A percentile compares a stretch with the other conserved stretches of the same genome.
Conservation (phyloP, 179 eudicot genomes). For the Spergularia azorica region DNA sequence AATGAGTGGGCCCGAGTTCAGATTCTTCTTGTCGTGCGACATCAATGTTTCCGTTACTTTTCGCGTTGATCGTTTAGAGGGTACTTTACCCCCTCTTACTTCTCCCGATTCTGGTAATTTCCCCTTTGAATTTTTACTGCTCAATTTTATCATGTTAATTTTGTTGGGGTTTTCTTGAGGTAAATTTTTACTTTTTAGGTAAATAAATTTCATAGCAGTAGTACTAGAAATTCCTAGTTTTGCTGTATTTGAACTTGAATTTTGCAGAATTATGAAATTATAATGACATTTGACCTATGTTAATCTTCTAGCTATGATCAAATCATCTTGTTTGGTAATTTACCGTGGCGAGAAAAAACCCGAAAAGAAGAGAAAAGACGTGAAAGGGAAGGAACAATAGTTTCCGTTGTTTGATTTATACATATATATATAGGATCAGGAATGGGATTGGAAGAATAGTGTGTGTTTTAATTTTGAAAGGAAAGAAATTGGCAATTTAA, state of each 20-base stretch:
- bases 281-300: background rate
- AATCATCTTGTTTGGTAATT: no score
- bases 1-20: conserved; percentile 76
- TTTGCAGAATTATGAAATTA: background rate
- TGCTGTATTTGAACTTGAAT: background rate
- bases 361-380: no score
- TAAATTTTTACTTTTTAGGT: background rate
- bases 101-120: conserved; percentile 55
- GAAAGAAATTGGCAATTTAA: no score
- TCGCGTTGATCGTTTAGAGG: conserved; percentile 77
- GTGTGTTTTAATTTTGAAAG: no score
- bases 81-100: conserved; percentile 45
- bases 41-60: conserved; percentile 85
- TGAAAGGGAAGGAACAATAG: no score
- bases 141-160: background rate
- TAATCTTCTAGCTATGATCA: background rate
- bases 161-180: background rate
- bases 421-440: no score
- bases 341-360: no score
- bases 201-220: background rate
- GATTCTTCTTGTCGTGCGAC: conserved; percentile 85
- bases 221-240: background rate
- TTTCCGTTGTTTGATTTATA: no score
- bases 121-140: background rate
- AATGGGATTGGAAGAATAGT: no score